Base-by-base conservation (phyloP, 768 basidiomycete genomes). In the Agrocybe praecox region DNA sequence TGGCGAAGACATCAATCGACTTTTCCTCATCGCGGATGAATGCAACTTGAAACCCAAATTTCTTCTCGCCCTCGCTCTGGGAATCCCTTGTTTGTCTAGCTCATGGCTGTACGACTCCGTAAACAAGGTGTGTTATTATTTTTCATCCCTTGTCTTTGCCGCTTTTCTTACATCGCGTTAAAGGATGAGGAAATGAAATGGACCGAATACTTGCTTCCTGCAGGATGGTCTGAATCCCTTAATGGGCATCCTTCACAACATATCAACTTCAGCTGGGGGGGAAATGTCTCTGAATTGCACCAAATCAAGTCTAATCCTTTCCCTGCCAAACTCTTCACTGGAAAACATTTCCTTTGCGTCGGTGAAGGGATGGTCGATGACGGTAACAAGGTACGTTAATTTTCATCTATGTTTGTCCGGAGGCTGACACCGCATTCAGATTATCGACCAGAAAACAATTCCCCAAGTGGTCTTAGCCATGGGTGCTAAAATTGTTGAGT, bases 31-130 rank as follows among this genome's bases (percentile, higher is more conserved):
- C 15, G 83, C 90, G 0, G 86, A 91, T 59, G 81, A 85, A 14
- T 68, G 79, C 9, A 84, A 79, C 61, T 82, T 84, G 55, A 94
- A 91, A 62, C 83, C 88, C 10, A 96, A 95, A 70, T 94, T 83
- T 64, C 75, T 96, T 52, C 79, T 88, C 2, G 90, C 93, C 6
- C 80, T 98, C 32, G 93, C 91, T 0, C 75, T 94, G 40, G 94
- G 94, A 11, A 86, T 97, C 50, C 95, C 95, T 3, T 94, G 92
- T 61, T 64, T 97, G 22, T 80, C 79, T 1, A 68, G 78, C 6
- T 72, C 77, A 11, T 94, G 87, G 83, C 66, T 89, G 26, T 59
- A 74, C 32, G 70, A 76, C 22, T 75, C 73, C 11, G 65, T 77
- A 17, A 58, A 68, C 55, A 55, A 36, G 49, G 75, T 74, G 56